These are phyloP conservation scores for Eucalyptus cloeziana DNA, from an alignment of 345 rosid species.

Conservation along the genomic window DNA sequence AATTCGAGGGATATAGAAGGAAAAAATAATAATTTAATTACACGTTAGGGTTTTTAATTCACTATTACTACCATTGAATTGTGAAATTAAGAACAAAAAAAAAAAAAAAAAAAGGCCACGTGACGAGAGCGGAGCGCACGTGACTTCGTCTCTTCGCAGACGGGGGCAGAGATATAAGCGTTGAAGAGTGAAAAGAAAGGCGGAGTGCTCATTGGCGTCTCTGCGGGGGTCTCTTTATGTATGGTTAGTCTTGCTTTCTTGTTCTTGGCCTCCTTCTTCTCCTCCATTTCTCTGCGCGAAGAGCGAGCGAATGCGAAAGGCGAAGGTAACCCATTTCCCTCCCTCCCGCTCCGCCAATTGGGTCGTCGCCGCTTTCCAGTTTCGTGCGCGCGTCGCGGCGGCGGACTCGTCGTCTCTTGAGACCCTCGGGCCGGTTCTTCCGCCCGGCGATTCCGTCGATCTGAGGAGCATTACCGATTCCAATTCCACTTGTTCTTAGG, in stretches of 20 bases:
- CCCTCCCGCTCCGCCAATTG: not conserved
- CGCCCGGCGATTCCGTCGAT: not conserved
- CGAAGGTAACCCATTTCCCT: not conserved
- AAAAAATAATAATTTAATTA: not conserved
- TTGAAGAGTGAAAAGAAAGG: too few relatives aligned
- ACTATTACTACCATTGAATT: not conserved
- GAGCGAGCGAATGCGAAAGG: not conserved
- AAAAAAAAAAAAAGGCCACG: not conserved
- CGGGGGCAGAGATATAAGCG: not conserved
- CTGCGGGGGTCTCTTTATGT: not conserved
- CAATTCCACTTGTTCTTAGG: not conserved
- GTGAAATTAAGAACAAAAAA: not conserved
- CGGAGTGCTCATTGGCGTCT: not conserved
- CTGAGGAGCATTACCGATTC: not conserved
- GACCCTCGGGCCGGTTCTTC: not conserved
- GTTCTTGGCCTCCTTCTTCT: not conserved
- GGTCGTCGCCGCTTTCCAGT: not conserved
- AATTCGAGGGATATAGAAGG: not conserved
- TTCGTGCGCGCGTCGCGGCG: not conserved
- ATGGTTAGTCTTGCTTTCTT: not conserved
- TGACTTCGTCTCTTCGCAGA: not conserved
- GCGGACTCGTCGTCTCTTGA: not conserved
- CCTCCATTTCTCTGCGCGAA: not conserved
- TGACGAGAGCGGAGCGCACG: not conserved
- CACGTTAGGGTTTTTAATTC: not conserved